Base-by-base conservation (phyloP, 768 basidiomycete species). In the Myochromella boudieri region DNA sequence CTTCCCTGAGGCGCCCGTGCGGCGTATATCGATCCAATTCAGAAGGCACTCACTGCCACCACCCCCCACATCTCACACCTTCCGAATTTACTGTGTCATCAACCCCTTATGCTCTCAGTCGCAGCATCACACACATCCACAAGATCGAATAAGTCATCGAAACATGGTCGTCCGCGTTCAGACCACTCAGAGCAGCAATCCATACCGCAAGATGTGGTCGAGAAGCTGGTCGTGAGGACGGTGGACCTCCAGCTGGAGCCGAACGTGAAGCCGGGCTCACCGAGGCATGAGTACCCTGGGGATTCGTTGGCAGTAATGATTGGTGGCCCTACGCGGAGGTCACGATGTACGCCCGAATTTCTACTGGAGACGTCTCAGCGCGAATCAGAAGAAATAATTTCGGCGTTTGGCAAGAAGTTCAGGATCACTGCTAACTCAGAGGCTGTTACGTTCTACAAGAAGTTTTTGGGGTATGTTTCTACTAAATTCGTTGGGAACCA, bases 331-430 rank as follows among this genome's bases (percentile, higher is more conserved):
- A 66, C 69, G 28, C 71, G 74, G 41, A 71, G 70, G 31, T 70
- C 68, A 17, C 62, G 64, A 44, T 78, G 75, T 50, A 53, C 68
- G 8, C 71, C 74, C 14, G 76, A 75, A 53, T 78, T 73, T 50
- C 52, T 77, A 54, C 68, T 71, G 46, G 67, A 69, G 39, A 61
- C 72, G 42, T 65, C 73, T 11, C 59, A 61, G 44, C 61, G 60
- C 46, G 64, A 63, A 22, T 54, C 61, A 14, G 55, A 58, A 14
- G 58, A 60, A 24, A 58, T 59, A 27, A 55, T 66, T 32, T 63
- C 66, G 47, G 59, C 62, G 50, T 55, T 60, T 25, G 61, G 63
- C 18, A 66, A 65, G 55, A 65, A 64, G 28, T 62, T 74, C 58
- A 74, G 69, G 58, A 64, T 78, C 51, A 57, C 76, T 42, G 62